Conservation (phyloP, 768 basidiomycete species). For the Trametes sanguinea region DNA sequence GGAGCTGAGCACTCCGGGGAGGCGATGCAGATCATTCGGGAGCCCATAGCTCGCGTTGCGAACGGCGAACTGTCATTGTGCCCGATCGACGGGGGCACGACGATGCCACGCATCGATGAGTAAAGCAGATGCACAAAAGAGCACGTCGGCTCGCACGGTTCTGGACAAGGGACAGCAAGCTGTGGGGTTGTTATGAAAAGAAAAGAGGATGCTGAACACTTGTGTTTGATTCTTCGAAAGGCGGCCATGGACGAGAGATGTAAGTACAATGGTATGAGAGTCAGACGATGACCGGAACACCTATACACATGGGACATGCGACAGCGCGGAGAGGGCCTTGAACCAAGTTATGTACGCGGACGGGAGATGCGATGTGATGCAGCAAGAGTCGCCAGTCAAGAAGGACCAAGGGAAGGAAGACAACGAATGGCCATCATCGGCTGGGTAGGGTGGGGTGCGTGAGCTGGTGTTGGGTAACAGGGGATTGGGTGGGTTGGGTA, state of each 20-base stretch:
- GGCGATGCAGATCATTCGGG: too few species aligned
- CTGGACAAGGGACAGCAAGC: too few species aligned
- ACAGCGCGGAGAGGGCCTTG: neutral
- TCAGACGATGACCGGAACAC: neutral
- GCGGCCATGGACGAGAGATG: neutral
- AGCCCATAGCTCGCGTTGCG: too few species aligned
- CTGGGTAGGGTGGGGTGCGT: neutral
- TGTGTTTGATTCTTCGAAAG: neutral
- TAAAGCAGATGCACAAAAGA: too few species aligned
- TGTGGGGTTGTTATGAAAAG: too few species aligned
- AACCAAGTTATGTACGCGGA: constrained; percentile 1
- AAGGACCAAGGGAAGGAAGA: neutral
- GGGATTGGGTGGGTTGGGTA: too few species aligned
- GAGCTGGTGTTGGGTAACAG: constrained; percentile 4
- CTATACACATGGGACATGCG: constrained; percentile 11
- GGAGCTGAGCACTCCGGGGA: too few species aligned
- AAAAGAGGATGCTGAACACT: too few species aligned
- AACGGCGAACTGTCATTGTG: too few species aligned
- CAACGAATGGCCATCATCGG: neutral
- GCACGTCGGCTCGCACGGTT: too few species aligned
- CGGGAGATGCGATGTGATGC: constrained; percentile 1
- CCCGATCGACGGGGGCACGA: too few species aligned
- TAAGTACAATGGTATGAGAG: constrained; percentile 1
- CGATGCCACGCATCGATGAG: too few species aligned
- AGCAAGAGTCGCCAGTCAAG: neutral